A percentile compares a stretch with the other conserved stretches of the same genome.
These are phyloP conservation scores for Trichothecium sympodiale DNA, from an alignment of 2,329 filamentous ascomycete genomes.

Conservation along the genomic window DNA sequence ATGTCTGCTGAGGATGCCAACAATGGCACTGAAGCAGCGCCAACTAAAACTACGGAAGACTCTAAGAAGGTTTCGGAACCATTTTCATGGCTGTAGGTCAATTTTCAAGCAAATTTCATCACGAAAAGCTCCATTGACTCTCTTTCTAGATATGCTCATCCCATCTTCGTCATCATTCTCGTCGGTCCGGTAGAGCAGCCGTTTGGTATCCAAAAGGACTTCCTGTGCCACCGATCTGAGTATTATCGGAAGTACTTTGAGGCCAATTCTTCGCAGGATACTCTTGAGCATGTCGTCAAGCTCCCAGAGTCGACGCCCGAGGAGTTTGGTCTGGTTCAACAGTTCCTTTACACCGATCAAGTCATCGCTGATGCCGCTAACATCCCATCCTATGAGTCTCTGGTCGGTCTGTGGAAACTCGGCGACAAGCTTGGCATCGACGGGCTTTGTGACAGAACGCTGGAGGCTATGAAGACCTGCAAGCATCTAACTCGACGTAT, in stretches of 20 bases:
- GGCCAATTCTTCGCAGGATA: conserved; percentile 18
- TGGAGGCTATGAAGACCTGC: conserved; percentile 47
- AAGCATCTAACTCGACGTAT: conserved; percentile 41
- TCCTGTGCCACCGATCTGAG: conserved; percentile 39
- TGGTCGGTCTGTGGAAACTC: conserved; percentile 47
- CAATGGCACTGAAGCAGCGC: background rate
- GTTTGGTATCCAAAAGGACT: conserved; percentile 49
- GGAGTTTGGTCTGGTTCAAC: conserved; percentile 44
- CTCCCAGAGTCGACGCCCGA: conserved; percentile 36
- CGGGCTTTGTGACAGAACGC: conserved; percentile 43
- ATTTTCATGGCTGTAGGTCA: conserved; percentile 28
- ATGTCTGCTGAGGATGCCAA: background rate
- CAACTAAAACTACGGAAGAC: background rate
- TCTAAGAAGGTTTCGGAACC: conserved; percentile 2
- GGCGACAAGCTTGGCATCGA: conserved; percentile 39
- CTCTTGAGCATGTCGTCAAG: conserved; percentile 37
- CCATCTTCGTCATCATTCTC: conserved; percentile 42
- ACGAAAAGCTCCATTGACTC: too few species aligned
- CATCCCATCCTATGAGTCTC: conserved; percentile 39
- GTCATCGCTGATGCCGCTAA: conserved; percentile 30
- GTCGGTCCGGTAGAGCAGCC: conserved; percentile 40
- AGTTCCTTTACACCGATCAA: conserved; percentile 40
- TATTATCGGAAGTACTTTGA: conserved; percentile 36
- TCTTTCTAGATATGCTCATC: conserved; percentile 44
- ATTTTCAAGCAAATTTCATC: too few species aligned